Conservation (phyloP, 495 filamentous ascomycete genomes). For the Penicillium maclennaniae region DNA sequence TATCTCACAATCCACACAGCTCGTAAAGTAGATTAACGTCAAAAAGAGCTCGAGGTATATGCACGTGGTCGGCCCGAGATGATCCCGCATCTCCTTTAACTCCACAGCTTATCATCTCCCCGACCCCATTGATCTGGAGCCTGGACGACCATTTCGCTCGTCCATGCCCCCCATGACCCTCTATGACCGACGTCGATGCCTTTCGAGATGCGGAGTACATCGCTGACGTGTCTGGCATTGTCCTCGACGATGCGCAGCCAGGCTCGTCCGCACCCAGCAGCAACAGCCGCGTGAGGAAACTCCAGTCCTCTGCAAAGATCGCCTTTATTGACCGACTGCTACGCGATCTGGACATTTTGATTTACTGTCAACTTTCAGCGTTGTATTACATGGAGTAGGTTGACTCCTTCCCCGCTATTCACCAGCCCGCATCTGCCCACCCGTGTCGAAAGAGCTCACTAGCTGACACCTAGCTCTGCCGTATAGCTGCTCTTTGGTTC, state of each 20-base stretch:
- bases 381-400: constrained; percentile 90
- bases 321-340: constrained; percentile 67
- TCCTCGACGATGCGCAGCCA: constrained; percentile 30
- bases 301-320: constrained; percentile 38
- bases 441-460: neutral
- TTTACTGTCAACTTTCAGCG: constrained; percentile 74
- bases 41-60: neutral
- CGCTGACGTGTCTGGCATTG: constrained; percentile 46
- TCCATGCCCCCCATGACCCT: constrained; percentile 46
- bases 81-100: constrained; percentile 18
- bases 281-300: constrained; percentile 36
- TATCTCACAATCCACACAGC: neutral
- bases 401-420: neutral
- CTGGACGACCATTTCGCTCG: constrained; percentile 15
- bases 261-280: constrained; percentile 5
- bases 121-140: constrained; percentile 3
- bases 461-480: constrained; percentile 1
- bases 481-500: constrained; percentile 70
- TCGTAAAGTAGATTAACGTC: neutral
- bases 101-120: constrained; percentile 14
- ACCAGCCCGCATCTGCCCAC: neutral
- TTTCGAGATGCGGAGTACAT: constrained; percentile 52
- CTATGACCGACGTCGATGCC: constrained; percentile 49
- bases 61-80: constrained; percentile 26
- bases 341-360: constrained; percentile 71